Base-by-base conservation (phyloP, 2,329 filamentous ascomycete species). In the Arthrinium phaeospermum region DNA sequence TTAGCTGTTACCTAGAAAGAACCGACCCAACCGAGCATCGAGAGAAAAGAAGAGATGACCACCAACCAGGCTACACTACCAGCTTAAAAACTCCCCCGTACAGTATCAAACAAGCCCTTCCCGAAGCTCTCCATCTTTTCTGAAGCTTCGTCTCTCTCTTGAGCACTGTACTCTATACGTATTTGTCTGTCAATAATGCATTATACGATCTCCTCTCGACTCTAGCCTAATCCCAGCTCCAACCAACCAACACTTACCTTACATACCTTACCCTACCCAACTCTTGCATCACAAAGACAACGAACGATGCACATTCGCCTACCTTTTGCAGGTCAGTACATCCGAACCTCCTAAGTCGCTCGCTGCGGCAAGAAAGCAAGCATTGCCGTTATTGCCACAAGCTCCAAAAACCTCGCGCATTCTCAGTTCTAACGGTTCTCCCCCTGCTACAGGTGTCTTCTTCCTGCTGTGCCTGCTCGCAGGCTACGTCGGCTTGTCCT, bases 221-320 rank as follows among this genome's bases (percentile, higher is more conserved):
- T 64, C 57, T 64, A 64, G 57, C 57, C 57, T 64, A 64, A 41
- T 41, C 57, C 30, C 57, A 64, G 57, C 57, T 64, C 57, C 34
- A 64, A 64, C 57, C 57, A 64, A 64, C 57, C 34, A 64, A 41
- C 22, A 22, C 34, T n/a, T 51, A 49, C 46, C 22, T 64, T 14
- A n/a, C 34, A 34, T 64, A 37, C 34, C 34, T n/a, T 51, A 49
- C 46, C 22, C 41, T 14, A n/a, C 34, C 57, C 19, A 41, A 64
- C 34, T 41, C 10, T n/a, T 64, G 57, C 57, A 64, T 64, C 57
- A 64, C 19, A 64, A 41, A 47, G 34, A 46, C 70, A 73, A 77
- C 77, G 72, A 96, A 77, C 77, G 71, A 96, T 97, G 93, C 93
- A 94, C 83, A 94, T 98, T 85, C 91, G 95, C 80, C 90, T 95